These are phyloP conservation scores for Alternaria hordeiaustralica DNA, from an alignment of 2,329 filamentous ascomycete species.

Conservation along the genomic window DNA sequence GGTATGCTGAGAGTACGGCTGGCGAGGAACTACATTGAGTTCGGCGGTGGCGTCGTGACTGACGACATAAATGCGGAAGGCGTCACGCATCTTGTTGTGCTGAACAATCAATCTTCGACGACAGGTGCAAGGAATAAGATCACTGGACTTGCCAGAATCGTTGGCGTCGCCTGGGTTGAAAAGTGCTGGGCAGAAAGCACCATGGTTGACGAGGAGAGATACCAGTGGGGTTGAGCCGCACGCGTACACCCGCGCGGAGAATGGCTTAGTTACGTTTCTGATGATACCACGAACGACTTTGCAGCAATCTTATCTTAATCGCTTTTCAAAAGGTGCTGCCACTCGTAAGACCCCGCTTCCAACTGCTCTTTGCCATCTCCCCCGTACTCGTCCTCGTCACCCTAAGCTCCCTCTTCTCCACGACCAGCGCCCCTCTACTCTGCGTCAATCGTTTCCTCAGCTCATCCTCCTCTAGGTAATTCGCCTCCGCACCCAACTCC, in stretches of 20 bases:
- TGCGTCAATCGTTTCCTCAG: slow-evolving; percentile 25
- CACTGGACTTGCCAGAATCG: slow-evolving; percentile 68
- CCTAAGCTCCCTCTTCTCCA: slow-evolving; percentile 33
- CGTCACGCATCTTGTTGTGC: slow-evolving; percentile 76
- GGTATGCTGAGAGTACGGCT: slow-evolving; percentile 48
- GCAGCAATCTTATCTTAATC: neutral
- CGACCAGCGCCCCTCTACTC: slow-evolving; percentile 31
- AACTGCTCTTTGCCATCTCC: slow-evolving; percentile 13
- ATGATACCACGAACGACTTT: neutral
- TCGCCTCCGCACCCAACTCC: slow-evolving; percentile 30
- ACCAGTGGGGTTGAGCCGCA: slow-evolving; percentile 39
- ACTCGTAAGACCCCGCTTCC: slow-evolving; percentile 30
- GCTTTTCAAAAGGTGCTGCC: slow-evolving; percentile 42
- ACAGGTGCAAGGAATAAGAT: slow-evolving; percentile 49
- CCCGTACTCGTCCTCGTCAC: slow-evolving; percentile 24
- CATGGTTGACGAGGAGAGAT: slow-evolving; percentile 71
- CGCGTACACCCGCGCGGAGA: too few species aligned
- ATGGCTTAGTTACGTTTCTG: neutral
- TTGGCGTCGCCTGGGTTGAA: slow-evolving; percentile 74
- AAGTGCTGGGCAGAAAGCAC: slow-evolving; percentile 82
- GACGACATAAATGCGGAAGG: slow-evolving; percentile 58
- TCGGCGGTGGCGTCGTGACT: slow-evolving; percentile 69
- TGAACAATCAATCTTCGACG: slow-evolving; percentile 53
- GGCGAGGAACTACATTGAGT: slow-evolving; percentile 66
- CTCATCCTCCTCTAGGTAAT: slow-evolving; percentile 30